Evolutionary conservation across 192 early-diverging fungal genomes (phyloP).

Genomic region (Podochytrium sp.): DNA sequence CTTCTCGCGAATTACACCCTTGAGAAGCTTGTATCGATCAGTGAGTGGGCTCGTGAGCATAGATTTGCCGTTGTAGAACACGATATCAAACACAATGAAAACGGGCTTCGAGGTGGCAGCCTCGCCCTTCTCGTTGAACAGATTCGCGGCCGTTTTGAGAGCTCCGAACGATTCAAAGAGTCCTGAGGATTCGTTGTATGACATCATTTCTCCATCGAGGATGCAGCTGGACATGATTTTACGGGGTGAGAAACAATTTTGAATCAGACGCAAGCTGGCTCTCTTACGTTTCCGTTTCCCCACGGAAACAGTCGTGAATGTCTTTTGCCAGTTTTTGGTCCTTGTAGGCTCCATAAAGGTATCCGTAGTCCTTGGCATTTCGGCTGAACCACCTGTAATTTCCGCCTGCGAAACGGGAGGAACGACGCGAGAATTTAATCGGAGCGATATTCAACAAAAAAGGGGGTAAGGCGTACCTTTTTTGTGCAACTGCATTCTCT

Average conservation of each 20-base stretch:
- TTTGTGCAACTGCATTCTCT: constrained; percentile 74
- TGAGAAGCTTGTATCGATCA: constrained; percentile 56
- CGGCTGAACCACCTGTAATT: constrained; percentile 63
- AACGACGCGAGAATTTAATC: neutral
- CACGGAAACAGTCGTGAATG: constrained; percentile 57
- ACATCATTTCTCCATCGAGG: constrained; percentile 83
- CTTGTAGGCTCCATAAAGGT: constrained; percentile 64
- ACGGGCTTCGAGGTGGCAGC: constrained; percentile 37
- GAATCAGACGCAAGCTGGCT: too few relatives aligned
- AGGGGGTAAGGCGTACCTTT: constrained; percentile 39
- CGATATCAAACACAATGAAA: constrained; percentile 77
- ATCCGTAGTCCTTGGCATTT: constrained; percentile 73
- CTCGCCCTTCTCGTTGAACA: constrained; percentile 33
- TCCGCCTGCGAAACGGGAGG: constrained; percentile 47
- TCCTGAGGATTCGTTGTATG: constrained; percentile 66
- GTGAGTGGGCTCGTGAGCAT: constrained; percentile 61
- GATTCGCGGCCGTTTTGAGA: constrained; percentile 70
- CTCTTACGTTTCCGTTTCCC: constrained; percentile 46
- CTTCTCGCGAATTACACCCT: constrained; percentile 54
- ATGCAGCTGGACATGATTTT: too few relatives aligned
- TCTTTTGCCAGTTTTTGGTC: constrained; percentile 59
- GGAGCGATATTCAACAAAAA: neutral
- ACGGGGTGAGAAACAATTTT: too few relatives aligned
- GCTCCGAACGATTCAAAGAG: constrained; percentile 71
- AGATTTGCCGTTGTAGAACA: constrained; percentile 68